phyloP scores from a whole-genome alignment of 176 grass and related monocot species.

The Aegilops tauschii region DNA sequence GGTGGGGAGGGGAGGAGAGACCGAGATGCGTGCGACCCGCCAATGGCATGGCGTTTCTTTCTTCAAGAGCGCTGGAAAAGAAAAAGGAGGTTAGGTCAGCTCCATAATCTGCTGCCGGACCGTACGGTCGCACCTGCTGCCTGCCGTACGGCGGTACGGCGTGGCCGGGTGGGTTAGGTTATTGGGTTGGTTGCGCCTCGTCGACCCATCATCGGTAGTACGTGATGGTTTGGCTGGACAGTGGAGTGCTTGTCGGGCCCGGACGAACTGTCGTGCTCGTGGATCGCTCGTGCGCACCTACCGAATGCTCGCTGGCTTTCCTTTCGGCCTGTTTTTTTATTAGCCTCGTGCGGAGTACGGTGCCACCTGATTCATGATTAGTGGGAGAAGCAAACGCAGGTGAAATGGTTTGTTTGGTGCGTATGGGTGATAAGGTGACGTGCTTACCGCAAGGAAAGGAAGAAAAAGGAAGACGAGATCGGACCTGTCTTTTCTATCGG shows the following conservation, averaged over 20 bases:
- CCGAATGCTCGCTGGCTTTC: neutral
- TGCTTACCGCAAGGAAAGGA: neutral
- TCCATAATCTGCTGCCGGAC: neutral
- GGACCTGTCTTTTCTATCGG: neutral
- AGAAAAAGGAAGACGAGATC: neutral
- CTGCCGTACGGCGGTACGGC: neutral
- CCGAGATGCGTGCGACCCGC: neutral
- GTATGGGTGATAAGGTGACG: neutral
- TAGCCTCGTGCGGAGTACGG: neutral
- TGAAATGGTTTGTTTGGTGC: neutral
- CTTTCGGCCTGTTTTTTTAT: neutral
- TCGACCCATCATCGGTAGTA: neutral
- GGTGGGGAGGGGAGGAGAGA: no score
- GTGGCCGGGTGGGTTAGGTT: neutral
- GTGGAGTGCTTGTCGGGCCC: neutral
- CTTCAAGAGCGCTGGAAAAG: neutral
- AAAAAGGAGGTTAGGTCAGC: neutral
- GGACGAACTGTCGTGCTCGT: neutral
- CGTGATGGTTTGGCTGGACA: neutral
- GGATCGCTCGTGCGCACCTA: neutral
- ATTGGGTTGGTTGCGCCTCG: neutral
- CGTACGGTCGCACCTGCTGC: neutral
- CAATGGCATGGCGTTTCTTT: neutral
- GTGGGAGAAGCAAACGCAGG: no score
- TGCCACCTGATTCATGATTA: neutral